phyloP scores from a whole-genome alignment of 306 rosid genomes.

The Sicyos edulis region DNA sequence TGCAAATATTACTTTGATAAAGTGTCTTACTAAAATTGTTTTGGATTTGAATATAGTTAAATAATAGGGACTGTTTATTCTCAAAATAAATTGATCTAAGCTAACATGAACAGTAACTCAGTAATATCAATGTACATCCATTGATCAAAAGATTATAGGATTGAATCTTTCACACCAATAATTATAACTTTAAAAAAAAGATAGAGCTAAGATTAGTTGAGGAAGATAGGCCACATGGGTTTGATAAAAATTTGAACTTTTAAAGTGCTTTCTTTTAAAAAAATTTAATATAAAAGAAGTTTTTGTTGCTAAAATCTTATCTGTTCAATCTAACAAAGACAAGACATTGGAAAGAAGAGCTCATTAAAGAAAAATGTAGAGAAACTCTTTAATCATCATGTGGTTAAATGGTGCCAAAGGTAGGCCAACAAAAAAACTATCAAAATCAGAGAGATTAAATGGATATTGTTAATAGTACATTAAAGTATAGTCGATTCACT shows the following conservation, averaged over 20 bases:
- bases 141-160: too few species aligned
- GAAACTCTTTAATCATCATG: conserved; percentile 26
- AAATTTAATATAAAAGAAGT: not conserved
- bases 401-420: conserved; percentile 37
- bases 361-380: not conserved
- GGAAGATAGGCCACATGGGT: not conserved
- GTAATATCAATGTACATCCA: too few species aligned
- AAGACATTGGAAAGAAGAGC: conserved; percentile 18
- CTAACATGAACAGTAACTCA: not conserved
- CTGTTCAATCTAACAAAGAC: conserved; percentile 21
- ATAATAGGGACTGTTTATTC: not conserved
- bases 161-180: too few species aligned
- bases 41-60: not conserved
- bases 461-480: conserved; percentile 19
- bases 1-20: too few species aligned
- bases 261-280: not conserved
- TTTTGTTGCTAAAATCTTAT: conserved; percentile 23
- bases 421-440: conserved; percentile 21
- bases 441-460: conserved; percentile 23
- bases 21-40: too few species aligned
- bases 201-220: too few species aligned
- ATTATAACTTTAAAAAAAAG: too few species aligned
- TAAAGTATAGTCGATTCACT: not conserved
- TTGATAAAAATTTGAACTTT: not conserved
- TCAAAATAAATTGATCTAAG: not conserved